Base-by-base conservation (phyloP, 306 rosid species). In the Quercus berberidifolia region DNA sequence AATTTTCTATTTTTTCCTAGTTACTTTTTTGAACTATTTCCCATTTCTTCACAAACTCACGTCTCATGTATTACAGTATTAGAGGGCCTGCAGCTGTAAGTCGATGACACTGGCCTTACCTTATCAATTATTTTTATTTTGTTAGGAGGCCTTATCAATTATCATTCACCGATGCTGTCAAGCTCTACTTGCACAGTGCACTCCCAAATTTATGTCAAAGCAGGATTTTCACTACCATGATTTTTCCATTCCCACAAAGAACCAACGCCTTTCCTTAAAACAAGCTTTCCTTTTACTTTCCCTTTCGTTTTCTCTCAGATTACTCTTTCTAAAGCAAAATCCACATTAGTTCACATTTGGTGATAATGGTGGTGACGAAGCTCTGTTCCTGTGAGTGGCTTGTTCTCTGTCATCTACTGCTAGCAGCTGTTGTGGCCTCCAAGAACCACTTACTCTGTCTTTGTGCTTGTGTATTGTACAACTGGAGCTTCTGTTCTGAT, bases 371-470 rank as follows among this genome's bases (percentile, higher is more conserved):
- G 92, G 80, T 54, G 91, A 89, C 58, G 89, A 86, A 70, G 64
- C 86, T 84, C 73, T 77, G 70, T 74, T 58, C 51, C 83, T 67
- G 18, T 54, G 65, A 81, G 59, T 78, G 89, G 67, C 75, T 78
- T 74, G 35, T 85, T 55, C 38, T 87, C 43, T 76, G 25, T 76
- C 75, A 41, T 78, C 81, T 94, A 11, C 80, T 88, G 35, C 82
- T 76, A 19, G 84, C 90, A 21, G 73, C 85, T 85, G 85, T 78
- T 82, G 97, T 91, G 83, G 81, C 75, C 92, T 86, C 92, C 77
- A 92, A 86, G 80, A 55, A 74, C 74, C 97, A 49, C 15, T 49
- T 49, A 12, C 17, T 68, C 2, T 49, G 4, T 6, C 1, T 30
- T 17, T 64, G 41, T 67, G n/a, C 20, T 23, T 26, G 38, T 62